A percentile compares a stretch with the other conserved stretches of the same genome.
Evolutionary conservation across 306 rosid genomes (phyloP).

Genomic region (Cercis canadensis): DNA sequence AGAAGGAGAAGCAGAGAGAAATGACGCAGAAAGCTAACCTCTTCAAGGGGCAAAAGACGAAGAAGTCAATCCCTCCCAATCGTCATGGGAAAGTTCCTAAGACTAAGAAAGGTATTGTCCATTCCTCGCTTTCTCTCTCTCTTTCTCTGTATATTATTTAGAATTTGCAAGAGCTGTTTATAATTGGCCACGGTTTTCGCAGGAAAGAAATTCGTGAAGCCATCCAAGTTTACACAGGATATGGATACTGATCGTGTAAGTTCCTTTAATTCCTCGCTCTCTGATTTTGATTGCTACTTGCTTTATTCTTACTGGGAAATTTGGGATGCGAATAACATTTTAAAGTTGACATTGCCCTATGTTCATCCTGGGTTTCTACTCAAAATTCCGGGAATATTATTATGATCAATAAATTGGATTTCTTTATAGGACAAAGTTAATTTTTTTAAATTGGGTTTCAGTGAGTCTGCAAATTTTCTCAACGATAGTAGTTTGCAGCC

Average conservation of each 20-base stretch:
- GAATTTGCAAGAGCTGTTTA: neutral
- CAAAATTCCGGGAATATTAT: too few relatives aligned
- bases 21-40: conserved; percentile 79
- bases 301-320: neutral
- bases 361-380: neutral
- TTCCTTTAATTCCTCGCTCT: neutral
- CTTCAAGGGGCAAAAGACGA: conserved; percentile 82
- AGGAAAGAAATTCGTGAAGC: conserved; percentile 84
- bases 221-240: conserved; percentile 66
- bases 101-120: conserved; percentile 65
- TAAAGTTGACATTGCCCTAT: neutral
- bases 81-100: conserved; percentile 78
- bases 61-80: conserved; percentile 71
- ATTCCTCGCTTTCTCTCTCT: neutral
- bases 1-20: conserved; percentile 7
- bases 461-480: neutral
- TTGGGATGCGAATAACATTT: neutral
- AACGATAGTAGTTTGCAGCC: neutral
- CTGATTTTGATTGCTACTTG: too few relatives aligned
- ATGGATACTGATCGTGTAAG: conserved; percentile 91
- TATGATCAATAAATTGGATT: neutral
- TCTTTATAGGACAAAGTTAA: neutral
- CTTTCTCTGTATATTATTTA: too few relatives aligned
- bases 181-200: neutral
- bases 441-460: neutral